Evolutionary conservation across 2,329 filamentous ascomycete species (phyloP).

Genomic region (Thielaviopsis musarum): DNA sequence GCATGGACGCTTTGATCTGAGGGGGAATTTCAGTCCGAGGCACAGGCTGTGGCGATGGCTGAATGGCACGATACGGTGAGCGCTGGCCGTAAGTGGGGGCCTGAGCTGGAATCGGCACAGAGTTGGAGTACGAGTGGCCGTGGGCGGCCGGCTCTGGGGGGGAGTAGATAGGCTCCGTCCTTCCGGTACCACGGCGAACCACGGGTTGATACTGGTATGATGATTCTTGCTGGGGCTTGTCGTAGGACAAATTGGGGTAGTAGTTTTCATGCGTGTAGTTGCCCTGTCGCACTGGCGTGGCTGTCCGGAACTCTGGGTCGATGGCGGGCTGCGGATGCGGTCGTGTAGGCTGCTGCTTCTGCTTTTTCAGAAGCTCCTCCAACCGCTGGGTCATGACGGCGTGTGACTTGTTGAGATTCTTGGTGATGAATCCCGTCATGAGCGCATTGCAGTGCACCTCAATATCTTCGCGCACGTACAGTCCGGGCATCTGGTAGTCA

Average conservation of each 20-base stretch:
- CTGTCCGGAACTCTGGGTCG: neutral
- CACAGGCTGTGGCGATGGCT: neutral
- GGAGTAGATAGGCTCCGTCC: neutral
- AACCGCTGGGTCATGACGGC: constrained; percentile 37
- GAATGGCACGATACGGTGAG: neutral
- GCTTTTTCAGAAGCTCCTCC: neutral
- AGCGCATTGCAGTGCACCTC: constrained; percentile 65
- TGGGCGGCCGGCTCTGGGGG: neutral
- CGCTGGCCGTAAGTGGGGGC: neutral
- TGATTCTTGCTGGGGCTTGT: neutral
- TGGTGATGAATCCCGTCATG: constrained; percentile 62
- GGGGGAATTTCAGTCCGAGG: neutral
- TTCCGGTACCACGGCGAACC: neutral
- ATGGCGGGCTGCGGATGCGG: neutral
- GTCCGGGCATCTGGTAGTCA: constrained; percentile 44
- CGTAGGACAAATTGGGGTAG: neutral
- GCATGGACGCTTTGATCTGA: neutral
- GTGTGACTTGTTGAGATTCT: constrained; percentile 64
- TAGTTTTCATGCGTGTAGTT: neutral
- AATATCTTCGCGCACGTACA: constrained; percentile 76
- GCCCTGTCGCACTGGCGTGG: neutral
- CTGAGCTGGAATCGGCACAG: neutral
- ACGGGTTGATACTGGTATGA: neutral
- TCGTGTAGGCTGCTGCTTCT: neutral
- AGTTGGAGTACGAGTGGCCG: neutral